Percentiles rank a stretch among this genome's conserved stretches.
These are phyloP conservation scores for Schwanniomyces polymorphus DNA, from an alignment of 805 yeast genomes.

Conservation along the genomic window DNA sequence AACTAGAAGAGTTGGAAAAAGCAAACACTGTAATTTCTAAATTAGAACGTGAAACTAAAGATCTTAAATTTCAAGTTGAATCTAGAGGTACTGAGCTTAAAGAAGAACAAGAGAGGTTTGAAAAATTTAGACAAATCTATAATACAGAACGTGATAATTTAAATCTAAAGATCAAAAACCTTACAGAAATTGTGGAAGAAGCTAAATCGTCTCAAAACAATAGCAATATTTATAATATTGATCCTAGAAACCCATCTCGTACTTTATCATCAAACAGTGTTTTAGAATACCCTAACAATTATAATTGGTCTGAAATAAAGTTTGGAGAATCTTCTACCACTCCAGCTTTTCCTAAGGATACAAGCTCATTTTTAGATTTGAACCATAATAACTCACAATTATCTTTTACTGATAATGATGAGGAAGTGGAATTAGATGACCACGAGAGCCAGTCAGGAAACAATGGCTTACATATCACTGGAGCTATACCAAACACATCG, in stretches of 20 bases:
- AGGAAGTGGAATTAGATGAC: constrained; percentile 7
- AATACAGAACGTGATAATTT: constrained; percentile 28
- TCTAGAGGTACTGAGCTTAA: constrained; percentile 19
- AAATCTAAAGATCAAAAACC: constrained; percentile 21
- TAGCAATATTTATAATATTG: not conserved
- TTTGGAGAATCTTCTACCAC: constrained; percentile 52
- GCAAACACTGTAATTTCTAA: constrained; percentile 14
- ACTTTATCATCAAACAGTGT: not conserved
- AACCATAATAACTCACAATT: constrained; percentile 13
- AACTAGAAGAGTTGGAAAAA: constrained; percentile 8
- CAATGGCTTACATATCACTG: constrained; percentile 5
- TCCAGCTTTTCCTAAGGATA: constrained; percentile 23
- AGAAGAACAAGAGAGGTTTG: constrained; percentile 29
- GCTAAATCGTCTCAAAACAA: constrained; percentile 3
- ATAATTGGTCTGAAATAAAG: constrained; percentile 24
- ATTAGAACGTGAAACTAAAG: constrained; percentile 26
- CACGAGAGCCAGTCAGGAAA: constrained; percentile 4
- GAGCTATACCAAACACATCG: constrained; percentile 6
- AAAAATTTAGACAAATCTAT: constrained; percentile 30
- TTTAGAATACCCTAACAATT: not conserved
- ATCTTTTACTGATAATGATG: constrained; percentile 14
- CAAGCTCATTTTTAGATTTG: constrained; percentile 7
- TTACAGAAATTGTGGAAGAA: constrained; percentile 18
- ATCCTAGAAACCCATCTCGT: not conserved
- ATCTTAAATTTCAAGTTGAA: constrained; percentile 15